Evolutionary conservation across 768 basidiomycete genomes (phyloP).

Genomic region (Russula griseocarnosa): DNA sequence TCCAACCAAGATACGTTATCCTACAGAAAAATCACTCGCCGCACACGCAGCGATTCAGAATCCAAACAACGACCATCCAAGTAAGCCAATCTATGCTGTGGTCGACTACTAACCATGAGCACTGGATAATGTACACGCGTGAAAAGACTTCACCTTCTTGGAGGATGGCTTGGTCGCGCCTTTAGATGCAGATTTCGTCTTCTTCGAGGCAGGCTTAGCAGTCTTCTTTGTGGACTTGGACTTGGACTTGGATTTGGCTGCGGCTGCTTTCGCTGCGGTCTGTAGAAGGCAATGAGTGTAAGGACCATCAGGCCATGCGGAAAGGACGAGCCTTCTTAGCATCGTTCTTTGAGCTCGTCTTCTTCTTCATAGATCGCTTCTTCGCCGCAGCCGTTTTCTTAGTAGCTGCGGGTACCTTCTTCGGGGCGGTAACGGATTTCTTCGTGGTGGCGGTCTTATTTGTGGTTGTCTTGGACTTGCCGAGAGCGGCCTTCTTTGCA

Average conservation of each 20-base stretch:
- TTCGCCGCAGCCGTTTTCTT: slow-evolving; percentile 39
- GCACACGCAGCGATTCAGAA: neutral
- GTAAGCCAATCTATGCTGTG: slow-evolving; percentile 14
- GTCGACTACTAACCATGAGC: slow-evolving; percentile 11
- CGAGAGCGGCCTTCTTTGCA: slow-evolving; percentile 37
- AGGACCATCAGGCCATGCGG: neutral
- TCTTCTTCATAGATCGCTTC: slow-evolving; percentile 31
- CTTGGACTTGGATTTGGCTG: slow-evolving; percentile 21
- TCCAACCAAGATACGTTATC: too few relatives aligned
- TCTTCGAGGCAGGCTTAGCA: slow-evolving; percentile 16
- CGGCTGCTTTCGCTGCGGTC: slow-evolving; percentile 26
- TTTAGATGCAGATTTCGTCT: slow-evolving; percentile 25
- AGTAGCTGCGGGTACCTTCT: slow-evolving; percentile 37
- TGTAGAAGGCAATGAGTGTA: slow-evolving; percentile 4
- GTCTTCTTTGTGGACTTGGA: slow-evolving; percentile 17
- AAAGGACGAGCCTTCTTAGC: slow-evolving; percentile 36
- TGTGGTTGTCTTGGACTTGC: slow-evolving; percentile 33
- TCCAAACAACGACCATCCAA: neutral
- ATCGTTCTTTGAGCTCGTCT: slow-evolving; percentile 33
- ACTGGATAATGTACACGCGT: neutral
- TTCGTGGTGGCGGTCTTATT: slow-evolving; percentile 37
- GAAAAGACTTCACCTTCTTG: slow-evolving; percentile 9
- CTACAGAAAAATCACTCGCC: too few relatives aligned
- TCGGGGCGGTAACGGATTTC: slow-evolving; percentile 32
- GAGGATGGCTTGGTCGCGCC: slow-evolving; percentile 17